These are phyloP conservation scores for Wickerhamiella azyma DNA, from an alignment of 805 yeast species.

Conservation along the genomic window DNA sequence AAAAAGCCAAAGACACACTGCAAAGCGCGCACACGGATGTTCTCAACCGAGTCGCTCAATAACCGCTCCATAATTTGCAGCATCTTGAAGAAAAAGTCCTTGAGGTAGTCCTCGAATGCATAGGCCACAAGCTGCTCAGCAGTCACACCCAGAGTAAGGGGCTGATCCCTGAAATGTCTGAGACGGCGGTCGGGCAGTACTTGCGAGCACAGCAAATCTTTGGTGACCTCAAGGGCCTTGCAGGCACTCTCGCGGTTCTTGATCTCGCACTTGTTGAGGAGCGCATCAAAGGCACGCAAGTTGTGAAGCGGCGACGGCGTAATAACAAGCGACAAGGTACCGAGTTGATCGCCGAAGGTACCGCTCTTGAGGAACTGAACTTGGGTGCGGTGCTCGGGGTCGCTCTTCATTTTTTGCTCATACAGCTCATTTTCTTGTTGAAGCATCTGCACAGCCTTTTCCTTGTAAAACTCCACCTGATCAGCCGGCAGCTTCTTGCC, in stretches of 20 bases:
- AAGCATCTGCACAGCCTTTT: constrained; percentile 51
- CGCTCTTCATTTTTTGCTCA: constrained; percentile 59
- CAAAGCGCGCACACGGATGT: constrained; percentile 67
- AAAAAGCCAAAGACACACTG: constrained; percentile 67
- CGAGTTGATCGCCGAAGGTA: constrained; percentile 88
- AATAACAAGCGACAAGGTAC: constrained; percentile 80
- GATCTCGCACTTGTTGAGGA: constrained; percentile 68
- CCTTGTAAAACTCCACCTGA: constrained; percentile 46
- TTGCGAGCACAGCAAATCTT: constrained; percentile 76
- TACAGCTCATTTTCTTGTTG: constrained; percentile 60
- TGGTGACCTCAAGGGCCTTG: constrained; percentile 77
- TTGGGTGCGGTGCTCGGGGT: constrained; percentile 48
- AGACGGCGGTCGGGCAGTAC: constrained; percentile 74
- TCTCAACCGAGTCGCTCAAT: constrained; percentile 82
- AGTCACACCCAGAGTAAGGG: constrained; percentile 33
- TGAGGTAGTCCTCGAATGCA: constrained; percentile 83
- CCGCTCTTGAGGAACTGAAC: constrained; percentile 73
- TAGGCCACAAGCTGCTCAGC: constrained; percentile 52
- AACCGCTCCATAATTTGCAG: constrained; percentile 64
- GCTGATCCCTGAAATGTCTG: constrained; percentile 64
- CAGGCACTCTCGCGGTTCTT: constrained; percentile 87
- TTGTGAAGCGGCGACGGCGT: constrained; percentile 95
- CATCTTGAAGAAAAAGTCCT: constrained; percentile 59
- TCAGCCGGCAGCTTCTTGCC: constrained; percentile 22
- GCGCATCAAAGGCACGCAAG: constrained; percentile 64